These are phyloP conservation scores for Naganishia friedmannii DNA, from an alignment of 768 basidiomycete genomes.

Conservation along the genomic window DNA sequence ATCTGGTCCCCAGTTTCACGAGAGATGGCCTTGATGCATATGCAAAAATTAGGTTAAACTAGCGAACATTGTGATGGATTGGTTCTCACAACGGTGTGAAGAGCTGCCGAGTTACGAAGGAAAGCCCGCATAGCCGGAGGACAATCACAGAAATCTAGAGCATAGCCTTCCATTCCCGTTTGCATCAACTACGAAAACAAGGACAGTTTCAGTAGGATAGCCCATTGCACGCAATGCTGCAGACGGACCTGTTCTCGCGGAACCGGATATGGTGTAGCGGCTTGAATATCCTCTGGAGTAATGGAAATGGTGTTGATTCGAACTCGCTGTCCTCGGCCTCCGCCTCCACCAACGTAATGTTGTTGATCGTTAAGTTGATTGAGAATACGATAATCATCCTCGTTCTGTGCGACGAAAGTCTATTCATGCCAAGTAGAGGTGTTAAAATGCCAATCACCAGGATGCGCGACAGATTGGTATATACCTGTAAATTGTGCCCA, in stretches of 20 bases:
- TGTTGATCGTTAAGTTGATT: constrained; percentile 61
- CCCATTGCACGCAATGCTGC: background rate
- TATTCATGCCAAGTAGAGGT: constrained; percentile 46
- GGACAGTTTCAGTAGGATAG: background rate
- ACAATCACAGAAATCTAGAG: constrained; percentile 73
- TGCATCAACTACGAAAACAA: constrained; percentile 57
- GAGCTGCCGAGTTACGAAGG: constrained; percentile 61
- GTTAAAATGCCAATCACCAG: background rate
- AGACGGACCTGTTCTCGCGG: constrained; percentile 24
- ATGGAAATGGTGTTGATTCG: constrained; percentile 35
- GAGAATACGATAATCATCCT: constrained; percentile 73
- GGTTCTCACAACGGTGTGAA: constrained; percentile 69
- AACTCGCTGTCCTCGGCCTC: constrained; percentile 5
- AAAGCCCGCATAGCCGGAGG: constrained; percentile 72
- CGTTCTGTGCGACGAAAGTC: constrained; percentile 81
- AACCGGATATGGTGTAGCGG: constrained; percentile 10
- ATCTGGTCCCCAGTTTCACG: constrained; percentile 2
- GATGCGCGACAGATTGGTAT: no score
- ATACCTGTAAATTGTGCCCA: constrained; percentile 48
- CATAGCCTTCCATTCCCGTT: constrained; percentile 76
- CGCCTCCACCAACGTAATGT: background rate
- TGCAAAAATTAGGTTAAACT: background rate
- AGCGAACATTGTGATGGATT: background rate
- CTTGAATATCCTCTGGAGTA: constrained; percentile 25
- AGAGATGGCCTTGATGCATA: constrained; percentile 3